Base-by-base conservation (phyloP, 768 basidiomycete genomes). In the Tylopilus rubrobrunneus region DNA sequence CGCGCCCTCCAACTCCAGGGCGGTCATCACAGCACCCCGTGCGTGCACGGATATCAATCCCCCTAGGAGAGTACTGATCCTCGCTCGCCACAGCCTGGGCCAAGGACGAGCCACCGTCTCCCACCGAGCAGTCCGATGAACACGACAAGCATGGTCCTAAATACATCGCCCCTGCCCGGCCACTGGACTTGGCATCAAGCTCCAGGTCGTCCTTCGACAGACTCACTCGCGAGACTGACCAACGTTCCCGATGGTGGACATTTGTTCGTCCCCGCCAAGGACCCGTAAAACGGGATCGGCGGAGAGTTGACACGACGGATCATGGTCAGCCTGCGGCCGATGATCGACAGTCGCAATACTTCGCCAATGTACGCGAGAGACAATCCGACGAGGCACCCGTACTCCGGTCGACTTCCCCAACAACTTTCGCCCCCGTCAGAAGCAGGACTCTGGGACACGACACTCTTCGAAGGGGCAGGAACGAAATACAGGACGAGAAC, bases 31-130 rank as follows among this genome's bases (percentile, higher is more conserved):
- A 49, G 74, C 78, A 31, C 88, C 88, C 56, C 87, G 88, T 90
- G 68, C 63, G 82, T 77, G 12, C 43, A 50, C 31, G 12, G 10
- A 25, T 11, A 27, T 46, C 41, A 29, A 9, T 41, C 12, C 4
- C 23, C 25, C 11, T n/a, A 5, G 7, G 9, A n/a, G 49, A 19
- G 19, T 28, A 23, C 55, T 59, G 43, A 57, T 53, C 44, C 58
- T 46, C 23, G 10, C 41, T 50, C 50, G 1, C 33, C 45, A 12
- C 49, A 92, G 89, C 90, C 46, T 92, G 89, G 89, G 90, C 89
- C 5, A 77, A 80, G 60, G 86, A 92, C 65, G 90, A 92, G 64
- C 88, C 88, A 5, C 87, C 87, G 5, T 89, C 88, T 0, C 87
- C 88, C 1, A 79, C 73, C 4, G 77, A 78, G 42, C 61, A 67